A percentile compares a stretch with the other conserved stretches of the same genome.
Conservation (phyloP, 176 grass and related monocot species). For the Tillandsia fasciculata region DNA sequence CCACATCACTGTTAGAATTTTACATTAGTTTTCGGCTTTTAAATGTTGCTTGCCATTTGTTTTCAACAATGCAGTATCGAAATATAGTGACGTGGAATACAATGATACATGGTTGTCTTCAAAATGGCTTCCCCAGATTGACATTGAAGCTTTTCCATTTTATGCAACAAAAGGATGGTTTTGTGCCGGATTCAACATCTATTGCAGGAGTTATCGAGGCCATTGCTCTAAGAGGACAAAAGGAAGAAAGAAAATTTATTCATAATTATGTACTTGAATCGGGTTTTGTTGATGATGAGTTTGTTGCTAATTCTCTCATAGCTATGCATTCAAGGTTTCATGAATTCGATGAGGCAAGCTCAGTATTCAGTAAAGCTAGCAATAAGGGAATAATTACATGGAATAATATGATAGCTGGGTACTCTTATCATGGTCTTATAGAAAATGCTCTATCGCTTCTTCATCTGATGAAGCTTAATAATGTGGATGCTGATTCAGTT, state of each 20-base stretch:
- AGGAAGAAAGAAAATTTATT: slow-evolving; percentile 14
- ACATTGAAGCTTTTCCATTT: slow-evolving; percentile 22
- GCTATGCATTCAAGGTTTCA: slow-evolving; percentile 17
- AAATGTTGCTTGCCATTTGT: slow-evolving; percentile 9
- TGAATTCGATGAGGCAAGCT: slow-evolving; percentile 18
- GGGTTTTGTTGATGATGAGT: slow-evolving; percentile 17
- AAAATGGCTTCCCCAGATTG: slow-evolving; percentile 12
- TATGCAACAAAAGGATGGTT: slow-evolving; percentile 15
- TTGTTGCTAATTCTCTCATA: slow-evolving; percentile 16
- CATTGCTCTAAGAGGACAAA: slow-evolving; percentile 16
- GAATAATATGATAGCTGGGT: slow-evolving; percentile 19
- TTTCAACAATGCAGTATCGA: slow-evolving; percentile 4
- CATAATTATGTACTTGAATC: slow-evolving; percentile 6
- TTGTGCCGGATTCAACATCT: slow-evolving; percentile 20
- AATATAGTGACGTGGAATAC: slow-evolving; percentile 28
- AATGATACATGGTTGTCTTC: slow-evolving; percentile 12
- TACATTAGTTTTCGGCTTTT: slow-evolving; percentile 13
- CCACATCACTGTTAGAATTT: slow-evolving; percentile 8
- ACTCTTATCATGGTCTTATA: slow-evolving; percentile 4
- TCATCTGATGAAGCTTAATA: slow-evolving; percentile 13
- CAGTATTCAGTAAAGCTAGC: slow-evolving; percentile 8
- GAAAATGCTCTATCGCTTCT: slow-evolving; percentile 4
- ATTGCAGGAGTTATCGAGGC: slow-evolving; percentile 17
- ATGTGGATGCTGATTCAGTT: slow-evolving; percentile 6
- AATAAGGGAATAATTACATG: slow-evolving; percentile 3